Evolutionary conservation across 129 eudicot genomes (phyloP).

Genomic region (Sambucus nigra): DNA sequence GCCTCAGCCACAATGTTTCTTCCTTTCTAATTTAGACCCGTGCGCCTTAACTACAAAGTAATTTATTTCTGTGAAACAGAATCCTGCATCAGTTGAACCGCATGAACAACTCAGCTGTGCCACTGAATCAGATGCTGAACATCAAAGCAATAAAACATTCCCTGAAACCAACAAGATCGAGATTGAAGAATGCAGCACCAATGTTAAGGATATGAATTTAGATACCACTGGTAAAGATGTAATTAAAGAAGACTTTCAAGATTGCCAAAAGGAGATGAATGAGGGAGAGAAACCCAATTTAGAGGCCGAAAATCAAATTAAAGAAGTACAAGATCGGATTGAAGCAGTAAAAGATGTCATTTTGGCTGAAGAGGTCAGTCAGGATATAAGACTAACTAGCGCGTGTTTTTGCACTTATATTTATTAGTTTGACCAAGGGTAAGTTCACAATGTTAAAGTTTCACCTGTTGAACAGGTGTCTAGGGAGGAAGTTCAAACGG

Average conservation of each 20-base stretch:
- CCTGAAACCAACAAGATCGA: neutral
- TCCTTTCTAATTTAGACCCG: neutral
- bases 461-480: slow-evolving; percentile 4
- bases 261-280: neutral
- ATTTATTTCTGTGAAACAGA: slow-evolving; percentile 4
- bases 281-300: slow-evolving; percentile 1
- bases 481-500: neutral
- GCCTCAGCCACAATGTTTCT: neutral
- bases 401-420: neutral
- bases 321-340: neutral
- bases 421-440: neutral
- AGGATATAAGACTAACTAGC: neutral
- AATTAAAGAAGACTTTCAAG: neutral
- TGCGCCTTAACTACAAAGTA: neutral
- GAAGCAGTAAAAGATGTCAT: slow-evolving; percentile 2
- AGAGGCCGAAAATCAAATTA: neutral
- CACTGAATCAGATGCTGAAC: slow-evolving; percentile 3
- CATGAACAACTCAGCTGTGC: neutral
- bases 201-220: neutral
- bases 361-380: slow-evolving; percentile 6
- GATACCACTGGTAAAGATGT: slow-evolving; percentile 1
- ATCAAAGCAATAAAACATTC: slow-evolving; percentile 2
- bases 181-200: neutral
- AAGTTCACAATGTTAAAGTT: neutral
- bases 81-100: slow-evolving; percentile 2